A percentile compares a stretch with the other conserved stretches of the same genome.
Evolutionary conservation across 2,329 filamentous ascomycete genomes (phyloP).

Genomic region (Trichoderma guizhouense): DNA sequence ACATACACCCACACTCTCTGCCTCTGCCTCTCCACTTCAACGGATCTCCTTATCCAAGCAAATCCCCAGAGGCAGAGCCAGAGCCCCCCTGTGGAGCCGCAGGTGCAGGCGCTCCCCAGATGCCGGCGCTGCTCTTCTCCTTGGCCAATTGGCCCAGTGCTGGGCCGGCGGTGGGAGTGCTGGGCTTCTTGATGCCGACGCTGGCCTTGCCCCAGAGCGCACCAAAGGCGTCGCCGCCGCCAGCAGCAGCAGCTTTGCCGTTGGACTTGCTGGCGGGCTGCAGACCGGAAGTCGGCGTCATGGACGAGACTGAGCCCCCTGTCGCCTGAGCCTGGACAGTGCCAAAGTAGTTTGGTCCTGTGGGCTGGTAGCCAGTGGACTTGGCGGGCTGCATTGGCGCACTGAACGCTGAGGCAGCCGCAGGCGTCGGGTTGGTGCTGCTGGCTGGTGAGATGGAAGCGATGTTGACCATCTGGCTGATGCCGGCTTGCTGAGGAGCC

Average conservation of each 20-base stretch:
- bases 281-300: constrained; percentile 31
- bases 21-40: background rate
- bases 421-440: constrained; percentile 52
- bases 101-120: constrained; percentile 75
- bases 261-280: constrained; percentile 47
- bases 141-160: constrained; percentile 95
- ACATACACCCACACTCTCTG: background rate
- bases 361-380: constrained; percentile 66
- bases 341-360: constrained; percentile 92
- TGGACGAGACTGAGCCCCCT: constrained; percentile 22
- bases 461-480: constrained; percentile 76
- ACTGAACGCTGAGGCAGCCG: constrained; percentile 61
- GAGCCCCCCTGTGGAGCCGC: constrained; percentile 35
- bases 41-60: constrained; percentile 41
- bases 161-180: constrained; percentile 59
- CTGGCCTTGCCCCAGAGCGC: constrained; percentile 78
- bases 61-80: constrained; percentile 44
- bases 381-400: constrained; percentile 46
- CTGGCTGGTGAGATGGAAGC: constrained; percentile 75
- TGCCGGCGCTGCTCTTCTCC: constrained; percentile 90
- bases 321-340: constrained; percentile 58
- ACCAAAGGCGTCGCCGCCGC: constrained; percentile 79
- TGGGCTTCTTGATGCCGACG: constrained; percentile 70
- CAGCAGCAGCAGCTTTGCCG: constrained; percentile 54
- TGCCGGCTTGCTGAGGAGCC: constrained; percentile 73